Conservation (phyloP, 169 alveolate genomes). For the Toxoplasma gondii region DNA sequence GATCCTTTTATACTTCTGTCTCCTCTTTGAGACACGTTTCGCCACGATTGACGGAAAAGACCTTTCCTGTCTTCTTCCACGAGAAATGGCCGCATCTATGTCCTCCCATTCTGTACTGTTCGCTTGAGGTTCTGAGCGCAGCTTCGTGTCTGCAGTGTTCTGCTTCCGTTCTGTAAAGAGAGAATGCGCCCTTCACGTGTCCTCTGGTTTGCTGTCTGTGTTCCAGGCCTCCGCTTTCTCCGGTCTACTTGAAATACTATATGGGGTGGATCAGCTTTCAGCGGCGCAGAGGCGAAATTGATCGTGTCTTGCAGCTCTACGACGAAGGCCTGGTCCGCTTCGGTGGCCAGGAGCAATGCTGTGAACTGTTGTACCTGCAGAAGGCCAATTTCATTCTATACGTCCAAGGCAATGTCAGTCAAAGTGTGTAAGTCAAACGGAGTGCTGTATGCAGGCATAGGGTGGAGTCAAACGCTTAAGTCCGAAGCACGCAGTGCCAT, state of each 20-base stretch:
- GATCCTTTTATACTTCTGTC: too few relatives aligned
- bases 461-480: background rate
- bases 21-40: too few relatives aligned
- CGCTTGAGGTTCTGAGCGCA: too few relatives aligned
- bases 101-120: too few relatives aligned
- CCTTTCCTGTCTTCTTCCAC: too few relatives aligned
- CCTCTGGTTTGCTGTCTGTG: background rate
- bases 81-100: too few relatives aligned
- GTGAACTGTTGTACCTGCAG: background rate
- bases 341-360: background rate
- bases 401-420: background rate
- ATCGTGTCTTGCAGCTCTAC: conserved; percentile 41
- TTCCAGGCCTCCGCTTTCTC: conserved; percentile 32
- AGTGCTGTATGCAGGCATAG: too few relatives aligned
- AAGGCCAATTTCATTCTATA: conserved; percentile 10
- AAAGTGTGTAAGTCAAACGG: conserved; percentile 2
- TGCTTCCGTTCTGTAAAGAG: too few relatives aligned
- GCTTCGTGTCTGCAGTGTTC: too few relatives aligned
- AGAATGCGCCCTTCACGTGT: too few relatives aligned
- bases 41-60: too few relatives aligned
- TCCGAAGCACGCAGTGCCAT: too few relatives aligned
- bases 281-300: conserved; percentile 24
- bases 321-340: conserved; percentile 35
- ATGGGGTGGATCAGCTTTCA: conserved; percentile 13
- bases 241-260: conserved; percentile 35